Evolutionary conservation across 352 stramenopile genomes (phyloP), one percentile per base, ranked within the genome.

Genomic region (Elongisporangium prolatum): DNA sequence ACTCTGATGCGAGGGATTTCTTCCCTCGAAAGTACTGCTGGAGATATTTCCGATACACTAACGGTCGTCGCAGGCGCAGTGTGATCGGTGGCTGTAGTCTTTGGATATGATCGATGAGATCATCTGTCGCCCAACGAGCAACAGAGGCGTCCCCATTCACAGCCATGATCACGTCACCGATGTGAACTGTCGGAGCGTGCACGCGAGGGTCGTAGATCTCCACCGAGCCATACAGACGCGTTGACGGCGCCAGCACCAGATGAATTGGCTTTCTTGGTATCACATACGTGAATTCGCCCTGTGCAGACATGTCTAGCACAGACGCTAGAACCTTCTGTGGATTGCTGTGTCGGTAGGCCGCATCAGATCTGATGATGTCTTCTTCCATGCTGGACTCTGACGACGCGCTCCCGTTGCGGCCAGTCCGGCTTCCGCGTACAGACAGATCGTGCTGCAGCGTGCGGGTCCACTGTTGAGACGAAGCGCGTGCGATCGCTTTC

Each of bases 151-250:
- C 77, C 13, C 65, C 76, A 53, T 88, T 88, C n/a, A 91, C 73
- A 11, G 70, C 72, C 65, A 88, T 80, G 28, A 91, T 58, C 20
- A 91, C 80, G 49, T 91, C 80, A 7, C 80, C 80, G 17, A 90
- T 73, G 50, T 87, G 69, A 14, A 88, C 59, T 17, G 55, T 57
- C 2, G 67, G 68, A 0, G 67, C 61, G 47, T 85, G 69, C 1
- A 68, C 21, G 52, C 84, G 86, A 2, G 78, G 72, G 54, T 89
- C 75, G 61, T 89, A 86, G 21, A 92, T 68, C 64, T 92, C 83
- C 20, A 92, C 75, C 0, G 78, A 85, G 5, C 78, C 83, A 56
- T 92, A 92, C 14, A 87, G 60, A n/a, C 83, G 72, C 9, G 83
- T 92, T 6, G 78, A 88, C 48, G 83, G 76, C 9, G 78, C 78